Evolutionary conservation across 805 yeast species (phyloP), one percentile per base, ranked within the genome.

Genomic region (Teunomyces aglyptinius): DNA sequence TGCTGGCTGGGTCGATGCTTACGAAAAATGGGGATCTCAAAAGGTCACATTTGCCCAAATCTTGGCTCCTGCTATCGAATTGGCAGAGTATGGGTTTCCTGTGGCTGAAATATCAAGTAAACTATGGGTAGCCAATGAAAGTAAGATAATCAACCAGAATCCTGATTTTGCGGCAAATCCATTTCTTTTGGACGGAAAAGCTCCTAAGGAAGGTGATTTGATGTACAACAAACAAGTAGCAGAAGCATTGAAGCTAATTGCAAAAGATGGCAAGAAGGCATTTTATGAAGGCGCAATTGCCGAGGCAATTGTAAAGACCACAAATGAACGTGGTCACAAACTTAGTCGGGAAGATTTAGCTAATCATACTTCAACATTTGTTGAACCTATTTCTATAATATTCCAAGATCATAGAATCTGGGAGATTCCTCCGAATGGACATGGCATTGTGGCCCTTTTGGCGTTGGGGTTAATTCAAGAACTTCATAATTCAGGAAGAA

Each of bases 371-470:
- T 77, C 90, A 1, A 75, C 84, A 0, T 74, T 79, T 54, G 84
- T 85, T 19, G 83, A 82, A 1, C 92, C 95, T 2, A 78, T 86
- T 15, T 65, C 67, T 13, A 62, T 78, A 45, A 74, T 77, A 28
- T 73, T 81, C 46, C 67, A 77, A 40, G 86, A 78, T 8, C 57
- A 64, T 41, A 75, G 71, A 24, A 69, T 87, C 20, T 84, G 91
- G 88, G 94, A 87, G 61, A 82, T 86, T 51, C 94, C 96, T 8
- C 96, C 96, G 11, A 86, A 83, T 62, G 89, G 92, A 3, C 89
- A 87, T 45, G 95, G 95, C 6, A 64, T 87, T 11, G 86, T 87
- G 38, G 94, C 91, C 0, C 67, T 87, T 42, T 66, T 85, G 13
- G 82, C 92, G 0, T 63, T 86, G 42, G 94, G 92, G 0, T 70